phyloP scores from a whole-genome alignment of 192 early-diverging fungal genomes.

The Mortierella hygrophila region DNA sequence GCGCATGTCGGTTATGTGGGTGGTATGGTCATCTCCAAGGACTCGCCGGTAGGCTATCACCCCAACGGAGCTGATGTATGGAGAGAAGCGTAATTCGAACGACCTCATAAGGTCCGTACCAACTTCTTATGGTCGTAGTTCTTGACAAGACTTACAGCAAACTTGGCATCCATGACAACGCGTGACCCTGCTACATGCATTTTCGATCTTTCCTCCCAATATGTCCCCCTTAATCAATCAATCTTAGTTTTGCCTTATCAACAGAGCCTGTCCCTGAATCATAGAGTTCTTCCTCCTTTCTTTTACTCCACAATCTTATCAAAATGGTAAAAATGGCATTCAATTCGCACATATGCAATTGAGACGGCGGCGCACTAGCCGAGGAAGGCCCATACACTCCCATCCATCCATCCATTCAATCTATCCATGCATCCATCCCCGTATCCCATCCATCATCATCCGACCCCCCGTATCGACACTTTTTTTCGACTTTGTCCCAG shows the following conservation, averaged over 20 bases:
- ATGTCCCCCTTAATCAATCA: not conserved
- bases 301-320: not conserved
- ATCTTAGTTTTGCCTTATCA: not conserved
- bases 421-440: not conserved
- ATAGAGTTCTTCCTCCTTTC: not conserved
- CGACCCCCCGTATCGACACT: not conserved
- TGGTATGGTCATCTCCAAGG: too few relatives aligned
- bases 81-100: too few relatives aligned
- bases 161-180: too few relatives aligned
- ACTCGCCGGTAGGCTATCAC: too few relatives aligned
- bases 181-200: too few relatives aligned
- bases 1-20: not conserved
- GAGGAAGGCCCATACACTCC: slow-evolving; percentile 37
- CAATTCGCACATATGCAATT: not conserved
- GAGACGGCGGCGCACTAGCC: slow-evolving; percentile 30
- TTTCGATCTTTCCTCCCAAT: too few relatives aligned
- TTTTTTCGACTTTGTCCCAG: too few relatives aligned
- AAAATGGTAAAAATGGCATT: slow-evolving; percentile 11
- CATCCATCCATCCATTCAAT: slow-evolving; percentile 18
- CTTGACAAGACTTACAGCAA: too few relatives aligned
- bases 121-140: too few relatives aligned
- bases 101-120: too few relatives aligned
- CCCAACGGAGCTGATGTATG: too few relatives aligned
- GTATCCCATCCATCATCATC: slow-evolving; percentile 9
- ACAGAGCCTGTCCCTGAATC: not conserved